Evolutionary conservation across 345 rosid species (phyloP).

Genomic region (Cardiospermum halicacabum): DNA sequence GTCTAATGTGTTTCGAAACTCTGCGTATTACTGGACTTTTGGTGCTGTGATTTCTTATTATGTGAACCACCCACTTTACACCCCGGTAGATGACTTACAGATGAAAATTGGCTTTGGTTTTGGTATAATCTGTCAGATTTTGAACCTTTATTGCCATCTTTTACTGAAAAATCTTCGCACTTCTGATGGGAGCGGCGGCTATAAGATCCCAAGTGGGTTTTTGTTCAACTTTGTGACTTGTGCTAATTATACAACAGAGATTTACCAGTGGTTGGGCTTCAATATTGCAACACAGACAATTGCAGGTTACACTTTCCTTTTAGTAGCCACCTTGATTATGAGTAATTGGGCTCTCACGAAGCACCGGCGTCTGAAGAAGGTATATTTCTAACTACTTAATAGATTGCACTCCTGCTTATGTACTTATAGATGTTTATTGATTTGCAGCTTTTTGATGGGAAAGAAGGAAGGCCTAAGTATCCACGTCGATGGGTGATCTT

Average conservation of each 20-base stretch:
- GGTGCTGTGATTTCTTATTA: constrained; percentile 85
- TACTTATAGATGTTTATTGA: not conserved
- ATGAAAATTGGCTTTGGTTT: constrained; percentile 49
- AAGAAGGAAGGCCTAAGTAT: constrained; percentile 48
- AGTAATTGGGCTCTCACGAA: constrained; percentile 56
- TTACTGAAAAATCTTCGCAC: constrained; percentile 41
- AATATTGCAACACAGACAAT: constrained; percentile 50
- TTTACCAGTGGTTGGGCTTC: constrained; percentile 59
- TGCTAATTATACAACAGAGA: constrained; percentile 55
- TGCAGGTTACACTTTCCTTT: constrained; percentile 42
- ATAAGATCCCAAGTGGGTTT: constrained; percentile 45
- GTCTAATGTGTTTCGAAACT: constrained; percentile 86
- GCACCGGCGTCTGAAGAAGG: constrained; percentile 53
- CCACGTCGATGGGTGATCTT: constrained; percentile 49
- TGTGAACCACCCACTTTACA: constrained; percentile 54
- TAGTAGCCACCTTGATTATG: constrained; percentile 45
- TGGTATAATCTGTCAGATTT: constrained; percentile 38
- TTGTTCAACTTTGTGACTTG: constrained; percentile 46
- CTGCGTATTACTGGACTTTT: constrained; percentile 91
- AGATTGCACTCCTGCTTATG: not conserved
- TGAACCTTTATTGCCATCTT: constrained; percentile 51
- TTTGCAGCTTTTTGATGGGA: constrained; percentile 47
- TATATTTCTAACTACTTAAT: not conserved
- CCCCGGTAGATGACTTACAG: constrained; percentile 43
- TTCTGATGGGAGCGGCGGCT: constrained; percentile 40